These are phyloP conservation scores for Dictyostelium brefeldianum DNA, from an alignment of 78 protist genomes.

Conservation along the genomic window DNA sequence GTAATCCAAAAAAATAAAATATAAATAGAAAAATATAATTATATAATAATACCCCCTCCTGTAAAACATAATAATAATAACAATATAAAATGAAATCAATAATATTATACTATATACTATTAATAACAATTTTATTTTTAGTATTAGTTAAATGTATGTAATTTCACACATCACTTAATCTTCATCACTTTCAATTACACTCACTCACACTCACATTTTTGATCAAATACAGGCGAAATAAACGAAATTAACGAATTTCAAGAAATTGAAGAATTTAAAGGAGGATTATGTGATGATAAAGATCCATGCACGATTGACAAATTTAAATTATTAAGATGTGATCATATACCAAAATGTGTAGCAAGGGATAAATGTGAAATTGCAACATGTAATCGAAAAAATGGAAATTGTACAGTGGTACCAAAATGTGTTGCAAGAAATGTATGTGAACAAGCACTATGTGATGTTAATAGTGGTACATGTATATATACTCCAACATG, in stretches of 20 bases:
- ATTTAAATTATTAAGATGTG: conserved; percentile 26
- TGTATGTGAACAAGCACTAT: background rate
- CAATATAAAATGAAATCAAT: background rate
- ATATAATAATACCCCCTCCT: background rate
- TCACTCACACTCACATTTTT: too few species aligned
- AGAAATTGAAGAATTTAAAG: background rate
- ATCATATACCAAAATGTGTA: conserved; percentile 11
- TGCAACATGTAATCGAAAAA: conserved; percentile 19
- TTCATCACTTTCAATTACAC: too few species aligned
- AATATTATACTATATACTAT: background rate
- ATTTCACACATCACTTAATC: too few species aligned
- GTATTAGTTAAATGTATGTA: background rate
- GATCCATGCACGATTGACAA: conserved; percentile 15
- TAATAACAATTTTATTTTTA: background rate
- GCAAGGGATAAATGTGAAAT: conserved; percentile 1
- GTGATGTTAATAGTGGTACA: background rate
- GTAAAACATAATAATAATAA: background rate
- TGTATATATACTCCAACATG: conserved; percentile 18
- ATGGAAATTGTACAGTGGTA: background rate
- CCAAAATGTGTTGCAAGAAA: background rate
- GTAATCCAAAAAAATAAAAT: background rate
- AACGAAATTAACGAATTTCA: background rate
- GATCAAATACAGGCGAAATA: too few species aligned
- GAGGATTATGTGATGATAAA: background rate
- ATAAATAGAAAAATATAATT: background rate